Evolutionary conservation across 2,329 filamentous ascomycete genomes (phyloP).

Genomic region (Fusarium miscanthi): DNA sequence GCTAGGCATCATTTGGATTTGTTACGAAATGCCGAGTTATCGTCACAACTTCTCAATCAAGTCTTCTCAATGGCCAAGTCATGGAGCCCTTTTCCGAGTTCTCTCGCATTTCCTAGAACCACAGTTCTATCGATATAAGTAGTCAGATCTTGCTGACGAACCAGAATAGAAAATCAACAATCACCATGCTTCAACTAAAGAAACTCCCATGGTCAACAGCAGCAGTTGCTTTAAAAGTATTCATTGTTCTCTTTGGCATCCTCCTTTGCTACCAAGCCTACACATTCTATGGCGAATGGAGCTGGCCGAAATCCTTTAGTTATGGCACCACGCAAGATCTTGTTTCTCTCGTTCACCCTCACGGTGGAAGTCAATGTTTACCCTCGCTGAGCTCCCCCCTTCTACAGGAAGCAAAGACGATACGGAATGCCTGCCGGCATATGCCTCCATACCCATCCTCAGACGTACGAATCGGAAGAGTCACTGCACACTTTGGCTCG

Average conservation of each 20-base stretch:
- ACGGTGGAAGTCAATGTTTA: background rate
- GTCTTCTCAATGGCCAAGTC: background rate
- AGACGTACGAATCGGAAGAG: background rate
- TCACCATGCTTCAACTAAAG: background rate
- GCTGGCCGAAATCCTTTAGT: background rate
- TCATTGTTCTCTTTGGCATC: background rate
- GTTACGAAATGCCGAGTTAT: background rate
- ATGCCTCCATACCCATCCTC: background rate
- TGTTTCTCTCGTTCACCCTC: background rate
- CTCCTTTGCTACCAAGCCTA: background rate
- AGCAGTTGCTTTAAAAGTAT: background rate
- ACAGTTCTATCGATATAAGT: background rate
- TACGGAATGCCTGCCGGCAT: background rate
- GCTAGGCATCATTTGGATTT: background rate
- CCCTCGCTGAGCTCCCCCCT: background rate
- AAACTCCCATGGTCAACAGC: background rate
- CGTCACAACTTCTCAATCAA: background rate
- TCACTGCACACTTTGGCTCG: background rate
- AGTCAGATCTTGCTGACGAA: background rate
- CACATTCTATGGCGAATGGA: background rate
- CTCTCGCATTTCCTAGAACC: too few relatives aligned
- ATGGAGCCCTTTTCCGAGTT: background rate
- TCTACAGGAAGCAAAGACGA: background rate
- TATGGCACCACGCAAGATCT: background rate
- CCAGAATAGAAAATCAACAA: background rate